Evolutionary conservation across 345 rosid species (phyloP).

Genomic region (Stellera chamaejasme): DNA sequence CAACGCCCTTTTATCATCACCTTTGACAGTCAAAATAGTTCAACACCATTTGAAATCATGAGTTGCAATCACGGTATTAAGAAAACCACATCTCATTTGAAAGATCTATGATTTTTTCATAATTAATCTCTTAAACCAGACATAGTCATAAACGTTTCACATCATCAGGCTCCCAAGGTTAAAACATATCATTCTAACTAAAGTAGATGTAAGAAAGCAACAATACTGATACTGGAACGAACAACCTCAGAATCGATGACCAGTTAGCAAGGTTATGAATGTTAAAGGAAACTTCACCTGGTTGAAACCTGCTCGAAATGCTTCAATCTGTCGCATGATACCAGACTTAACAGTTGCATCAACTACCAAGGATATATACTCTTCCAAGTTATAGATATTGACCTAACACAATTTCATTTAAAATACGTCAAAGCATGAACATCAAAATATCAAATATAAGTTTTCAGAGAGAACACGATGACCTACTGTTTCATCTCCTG

Average conservation of each 20-base stretch:
- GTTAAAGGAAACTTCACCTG: constrained; percentile 45
- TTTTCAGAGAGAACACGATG: not conserved
- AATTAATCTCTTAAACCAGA: no score
- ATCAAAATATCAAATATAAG: not conserved
- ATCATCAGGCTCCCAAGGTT: no score
- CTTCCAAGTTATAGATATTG: constrained; percentile 71
- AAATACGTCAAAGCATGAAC: not conserved
- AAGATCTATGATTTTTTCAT: no score
- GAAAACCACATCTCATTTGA: no score
- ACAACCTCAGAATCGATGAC: not conserved
- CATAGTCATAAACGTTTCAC: no score
- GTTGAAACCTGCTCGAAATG: constrained; percentile 91
- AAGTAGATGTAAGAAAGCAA: no score
- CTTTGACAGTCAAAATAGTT: no score
- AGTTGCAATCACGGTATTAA: no score
- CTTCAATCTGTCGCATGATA: constrained; percentile 73
- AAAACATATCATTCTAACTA: no score
- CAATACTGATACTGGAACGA: no score
- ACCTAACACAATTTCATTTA: constrained; percentile 39
- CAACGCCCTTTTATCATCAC: no score
- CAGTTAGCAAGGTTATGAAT: not conserved
- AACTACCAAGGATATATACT: constrained; percentile 73
- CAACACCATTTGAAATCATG: no score
- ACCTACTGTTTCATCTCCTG: constrained; percentile 76
- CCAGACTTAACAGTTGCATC: constrained; percentile 92